These are phyloP conservation scores for Abortiporus biennis DNA, from an alignment of 1,284 basidiomycete genomes.

Conservation along the genomic window DNA sequence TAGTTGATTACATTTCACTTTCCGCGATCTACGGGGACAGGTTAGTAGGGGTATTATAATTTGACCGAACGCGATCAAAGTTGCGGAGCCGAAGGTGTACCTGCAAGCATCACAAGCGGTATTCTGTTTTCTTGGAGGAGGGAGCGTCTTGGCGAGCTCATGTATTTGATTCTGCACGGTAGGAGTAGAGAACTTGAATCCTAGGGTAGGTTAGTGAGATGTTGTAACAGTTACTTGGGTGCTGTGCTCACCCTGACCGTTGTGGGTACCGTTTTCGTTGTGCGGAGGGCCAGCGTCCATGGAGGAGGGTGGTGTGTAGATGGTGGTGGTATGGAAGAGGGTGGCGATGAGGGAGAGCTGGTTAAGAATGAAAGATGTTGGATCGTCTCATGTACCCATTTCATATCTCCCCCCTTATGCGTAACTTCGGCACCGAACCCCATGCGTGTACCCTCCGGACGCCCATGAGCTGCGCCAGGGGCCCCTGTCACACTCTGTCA, in stretches of 20 bases:
- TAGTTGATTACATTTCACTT: slow-evolving; percentile 77
- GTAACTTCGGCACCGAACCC: slow-evolving; percentile 6
- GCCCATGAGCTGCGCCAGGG: not conserved
- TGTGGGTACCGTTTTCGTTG: slow-evolving; percentile 9
- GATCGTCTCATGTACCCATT: not conserved
- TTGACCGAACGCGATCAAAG: slow-evolving; percentile 1
- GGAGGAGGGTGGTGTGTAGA: slow-evolving; percentile 3
- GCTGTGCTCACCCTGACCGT: too few relatives aligned
- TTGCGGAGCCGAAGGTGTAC: slow-evolving; percentile 27
- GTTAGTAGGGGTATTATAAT: not conserved
- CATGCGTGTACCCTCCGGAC: not conserved
- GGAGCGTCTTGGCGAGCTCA: slow-evolving; percentile 67
- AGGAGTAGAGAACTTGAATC: slow-evolving; percentile 52
- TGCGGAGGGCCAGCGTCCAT: not conserved
- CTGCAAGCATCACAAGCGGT: slow-evolving; percentile 88
- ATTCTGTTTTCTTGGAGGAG: slow-evolving; percentile 81
- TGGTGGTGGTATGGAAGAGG: slow-evolving; percentile 7
- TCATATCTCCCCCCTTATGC: not conserved
- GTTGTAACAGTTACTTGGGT: not conserved
- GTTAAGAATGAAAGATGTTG: not conserved
- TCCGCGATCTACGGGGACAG: slow-evolving; percentile 55
- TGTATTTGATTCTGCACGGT: slow-evolving; percentile 72
- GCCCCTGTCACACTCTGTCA: slow-evolving; percentile 1
- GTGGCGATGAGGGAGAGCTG: not conserved
- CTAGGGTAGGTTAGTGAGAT: too few relatives aligned